Conservation (phyloP, 495 filamentous ascomycete genomes). For the Tuber umbilicatum region DNA sequence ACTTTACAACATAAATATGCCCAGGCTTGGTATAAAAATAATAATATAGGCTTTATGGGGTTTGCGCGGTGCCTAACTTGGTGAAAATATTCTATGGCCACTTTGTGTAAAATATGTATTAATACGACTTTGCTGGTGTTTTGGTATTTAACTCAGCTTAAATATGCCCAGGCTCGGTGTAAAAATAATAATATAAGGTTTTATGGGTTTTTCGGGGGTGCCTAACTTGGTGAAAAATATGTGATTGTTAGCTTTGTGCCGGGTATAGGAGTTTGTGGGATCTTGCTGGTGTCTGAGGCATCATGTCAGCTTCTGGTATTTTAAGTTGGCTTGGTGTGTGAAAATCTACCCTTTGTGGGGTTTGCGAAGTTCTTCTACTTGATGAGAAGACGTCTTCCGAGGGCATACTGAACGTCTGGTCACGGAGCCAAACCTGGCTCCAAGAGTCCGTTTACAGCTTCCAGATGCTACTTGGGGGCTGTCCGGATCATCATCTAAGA, state of each 20-base stretch:
- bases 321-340: not conserved
- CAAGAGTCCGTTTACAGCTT: not conserved
- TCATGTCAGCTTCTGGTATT: not conserved
- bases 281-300: not conserved
- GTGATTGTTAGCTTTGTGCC: not conserved
- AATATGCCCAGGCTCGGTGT: no score
- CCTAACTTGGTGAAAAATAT: not conserved
- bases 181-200: not conserved
- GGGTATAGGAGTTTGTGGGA: not conserved
- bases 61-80: no score
- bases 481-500: not conserved
- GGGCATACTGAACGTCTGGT: not conserved
- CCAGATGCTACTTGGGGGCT: not conserved
- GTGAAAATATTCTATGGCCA: not conserved
- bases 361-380: not conserved
- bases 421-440: not conserved
- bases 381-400: not conserved
- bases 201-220: not conserved
- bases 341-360: not conserved
- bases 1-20: no score
- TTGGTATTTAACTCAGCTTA: no score
- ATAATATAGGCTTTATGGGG: not conserved
- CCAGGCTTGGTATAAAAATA: no score
- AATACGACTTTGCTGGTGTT: no score
- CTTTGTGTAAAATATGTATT: not conserved